phyloP scores from a whole-genome alignment of 2,329 filamentous ascomycete species.

The Orbilia brochopaga region DNA sequence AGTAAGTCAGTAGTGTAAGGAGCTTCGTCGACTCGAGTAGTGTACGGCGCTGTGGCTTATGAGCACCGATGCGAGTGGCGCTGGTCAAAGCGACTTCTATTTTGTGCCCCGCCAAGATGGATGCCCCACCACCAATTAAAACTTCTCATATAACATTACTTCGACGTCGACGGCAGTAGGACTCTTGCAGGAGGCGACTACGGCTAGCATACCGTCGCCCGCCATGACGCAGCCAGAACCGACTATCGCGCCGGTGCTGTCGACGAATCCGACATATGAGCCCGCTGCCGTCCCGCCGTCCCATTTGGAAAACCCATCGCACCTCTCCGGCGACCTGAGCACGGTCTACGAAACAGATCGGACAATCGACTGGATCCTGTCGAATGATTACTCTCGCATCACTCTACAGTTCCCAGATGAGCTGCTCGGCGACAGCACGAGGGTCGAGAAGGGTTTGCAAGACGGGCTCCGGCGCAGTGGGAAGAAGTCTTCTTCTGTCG shows the following conservation, averaged over 20 bases:
- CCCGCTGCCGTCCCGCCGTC: conserved; percentile 43
- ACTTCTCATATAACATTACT: not conserved
- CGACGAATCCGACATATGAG: conserved; percentile 36
- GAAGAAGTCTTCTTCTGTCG: conserved; percentile 27
- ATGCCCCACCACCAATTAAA: conserved; percentile 56
- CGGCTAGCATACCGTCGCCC: not conserved
- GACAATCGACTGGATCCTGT: conserved; percentile 76
- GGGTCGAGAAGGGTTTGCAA: conserved; percentile 64
- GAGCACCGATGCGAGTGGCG: not conserved
- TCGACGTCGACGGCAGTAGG: not conserved
- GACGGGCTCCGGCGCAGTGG: conserved; percentile 25
- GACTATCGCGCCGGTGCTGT: conserved; percentile 36
- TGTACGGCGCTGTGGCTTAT: no score
- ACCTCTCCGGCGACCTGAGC: conserved; percentile 72
- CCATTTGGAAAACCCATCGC: conserved; percentile 45
- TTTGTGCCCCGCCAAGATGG: conserved; percentile 32
- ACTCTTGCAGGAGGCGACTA: no score
- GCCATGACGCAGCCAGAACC: conserved; percentile 45
- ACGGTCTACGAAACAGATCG: conserved; percentile 83
- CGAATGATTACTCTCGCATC: conserved; percentile 74
- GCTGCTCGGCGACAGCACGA: conserved; percentile 84
- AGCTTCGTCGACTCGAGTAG: no score
- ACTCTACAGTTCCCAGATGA: conserved; percentile 95
- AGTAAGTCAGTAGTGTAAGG: no score
- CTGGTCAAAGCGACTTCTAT: not conserved